Percentiles rank a stretch among this genome's conserved stretches.
phyloP scores from a whole-genome alignment of 1,139 yeast species.

The Candida tropicalis region DNA sequence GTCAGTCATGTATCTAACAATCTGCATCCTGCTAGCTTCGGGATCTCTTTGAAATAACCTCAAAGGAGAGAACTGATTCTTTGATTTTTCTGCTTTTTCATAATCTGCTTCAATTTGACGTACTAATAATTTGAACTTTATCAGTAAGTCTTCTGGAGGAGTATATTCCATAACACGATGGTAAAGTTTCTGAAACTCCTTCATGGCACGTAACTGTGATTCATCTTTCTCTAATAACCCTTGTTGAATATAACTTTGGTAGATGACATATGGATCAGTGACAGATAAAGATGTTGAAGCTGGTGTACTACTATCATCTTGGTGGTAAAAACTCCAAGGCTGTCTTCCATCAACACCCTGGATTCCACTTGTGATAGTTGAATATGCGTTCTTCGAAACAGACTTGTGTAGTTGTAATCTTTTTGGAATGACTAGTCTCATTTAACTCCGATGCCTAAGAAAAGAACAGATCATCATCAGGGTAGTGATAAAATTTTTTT shows the following conservation, averaged over 20 bases:
- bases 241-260: conserved; percentile 53
- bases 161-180: conserved; percentile 59
- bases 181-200: conserved; percentile 65
- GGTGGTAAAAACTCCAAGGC: conserved; percentile 19
- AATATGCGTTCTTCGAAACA: not conserved
- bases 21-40: conserved; percentile 29
- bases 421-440: not conserved
- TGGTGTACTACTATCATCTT: not conserved
- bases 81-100: conserved; percentile 22
- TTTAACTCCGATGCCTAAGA: not conserved
- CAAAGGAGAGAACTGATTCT: conserved; percentile 16
- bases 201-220: conserved; percentile 61
- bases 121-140: conserved; percentile 50
- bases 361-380: conserved; percentile 10
- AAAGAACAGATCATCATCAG: not conserved
- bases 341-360: conserved; percentile 42
- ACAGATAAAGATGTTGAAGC: conserved; percentile 34
- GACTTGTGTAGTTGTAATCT: not conserved
- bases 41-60: conserved; percentile 24
- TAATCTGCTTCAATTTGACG: conserved; percentile 47
- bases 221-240: conserved; percentile 59
- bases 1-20: conserved; percentile 56
- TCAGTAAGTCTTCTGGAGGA: conserved; percentile 56
- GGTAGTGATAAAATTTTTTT: too few relatives aligned
- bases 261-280: conserved; percentile 66